phyloP scores from a whole-genome alignment of 2,329 filamentous ascomycete species.

The Xylariales sp. region DNA sequence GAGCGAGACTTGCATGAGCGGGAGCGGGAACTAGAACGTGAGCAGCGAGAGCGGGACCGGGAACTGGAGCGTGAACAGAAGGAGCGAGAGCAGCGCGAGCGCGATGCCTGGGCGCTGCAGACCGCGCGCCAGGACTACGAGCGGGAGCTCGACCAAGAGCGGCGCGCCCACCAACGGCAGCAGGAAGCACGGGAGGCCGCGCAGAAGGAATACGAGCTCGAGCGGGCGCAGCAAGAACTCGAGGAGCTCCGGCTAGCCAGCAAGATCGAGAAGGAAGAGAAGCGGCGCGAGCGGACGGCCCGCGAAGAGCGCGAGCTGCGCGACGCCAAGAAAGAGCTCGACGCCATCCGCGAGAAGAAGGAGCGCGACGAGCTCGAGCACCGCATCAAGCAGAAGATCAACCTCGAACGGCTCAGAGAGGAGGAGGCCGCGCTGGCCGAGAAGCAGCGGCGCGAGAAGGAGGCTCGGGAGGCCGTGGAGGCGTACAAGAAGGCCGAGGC shows the following conservation, averaged over 20 bases:
- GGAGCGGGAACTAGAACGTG: neutral
- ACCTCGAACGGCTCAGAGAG: conserved; percentile 60
- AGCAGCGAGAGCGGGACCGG: conserved; percentile 17
- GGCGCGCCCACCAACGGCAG: conserved; percentile 53
- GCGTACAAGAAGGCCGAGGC: conserved; percentile 63
- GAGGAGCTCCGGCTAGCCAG: conserved; percentile 57
- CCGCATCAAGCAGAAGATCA: conserved; percentile 64
- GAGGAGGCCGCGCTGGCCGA: conserved; percentile 60
- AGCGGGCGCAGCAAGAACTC: conserved; percentile 51
- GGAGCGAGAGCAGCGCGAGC: conserved; percentile 40
- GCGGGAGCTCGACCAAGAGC: conserved; percentile 44
- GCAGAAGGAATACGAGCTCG: conserved; percentile 56
- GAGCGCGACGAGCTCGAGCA: conserved; percentile 62
- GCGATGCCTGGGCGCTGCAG: conserved; percentile 49
- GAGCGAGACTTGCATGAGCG: conserved; percentile 5
- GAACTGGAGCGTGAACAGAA: neutral
- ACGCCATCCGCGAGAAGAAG: conserved; percentile 55
- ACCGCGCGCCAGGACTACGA: conserved; percentile 50
- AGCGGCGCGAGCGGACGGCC: conserved; percentile 54
- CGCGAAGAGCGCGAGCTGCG: conserved; percentile 54
- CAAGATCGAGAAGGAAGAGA: conserved; percentile 56
- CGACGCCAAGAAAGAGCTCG: conserved; percentile 50
- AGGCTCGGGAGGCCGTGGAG: conserved; percentile 63
- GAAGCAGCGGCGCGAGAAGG: conserved; percentile 57
- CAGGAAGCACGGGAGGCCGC: conserved; percentile 50